Conservation (phyloP, 495 filamentous ascomycete species). For the Penicillium simplicissimum region DNA sequence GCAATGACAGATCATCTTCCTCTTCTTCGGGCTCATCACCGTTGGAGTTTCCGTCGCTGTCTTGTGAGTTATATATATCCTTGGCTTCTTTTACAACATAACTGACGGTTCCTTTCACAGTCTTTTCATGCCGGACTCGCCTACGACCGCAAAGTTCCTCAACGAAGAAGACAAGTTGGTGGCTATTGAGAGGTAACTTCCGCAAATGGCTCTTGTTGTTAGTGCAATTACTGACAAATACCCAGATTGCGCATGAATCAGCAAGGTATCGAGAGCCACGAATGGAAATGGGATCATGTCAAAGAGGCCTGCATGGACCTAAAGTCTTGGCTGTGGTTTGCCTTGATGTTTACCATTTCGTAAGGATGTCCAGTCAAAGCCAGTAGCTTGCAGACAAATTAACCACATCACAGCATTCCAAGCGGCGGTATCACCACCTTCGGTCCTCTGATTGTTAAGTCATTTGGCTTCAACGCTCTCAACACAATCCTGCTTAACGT, state of each 20-base stretch:
- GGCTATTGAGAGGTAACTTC: conserved; percentile 54
- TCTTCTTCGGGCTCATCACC: conserved; percentile 56
- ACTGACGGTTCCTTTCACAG: conserved; percentile 17
- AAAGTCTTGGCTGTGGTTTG: conserved; percentile 70
- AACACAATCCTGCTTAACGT: conserved; percentile 66
- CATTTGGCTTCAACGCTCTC: conserved; percentile 61
- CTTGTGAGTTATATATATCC: too few relatives aligned
- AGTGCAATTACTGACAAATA: neutral
- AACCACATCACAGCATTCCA: conserved; percentile 49
- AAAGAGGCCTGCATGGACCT: conserved; percentile 60
- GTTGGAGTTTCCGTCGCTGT: conserved; percentile 49
- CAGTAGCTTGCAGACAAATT: conserved; percentile 14
- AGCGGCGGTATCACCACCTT: conserved; percentile 64
- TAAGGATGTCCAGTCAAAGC: conserved; percentile 20
- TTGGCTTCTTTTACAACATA: too few relatives aligned
- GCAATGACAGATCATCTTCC: conserved; percentile 49
- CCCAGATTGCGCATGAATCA: conserved; percentile 61
- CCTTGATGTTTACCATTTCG: conserved; percentile 55
- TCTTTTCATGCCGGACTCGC: conserved; percentile 60
- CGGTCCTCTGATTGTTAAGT: conserved; percentile 62
- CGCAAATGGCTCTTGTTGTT: neutral
- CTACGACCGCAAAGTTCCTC: conserved; percentile 59
- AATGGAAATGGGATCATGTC: conserved; percentile 65
- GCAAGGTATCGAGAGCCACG: conserved; percentile 56
- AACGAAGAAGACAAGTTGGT: conserved; percentile 58